These are phyloP conservation scores for Mariannaea sp. DNA, from an alignment of 2,329 filamentous ascomycete genomes.

Conservation along the genomic window DNA sequence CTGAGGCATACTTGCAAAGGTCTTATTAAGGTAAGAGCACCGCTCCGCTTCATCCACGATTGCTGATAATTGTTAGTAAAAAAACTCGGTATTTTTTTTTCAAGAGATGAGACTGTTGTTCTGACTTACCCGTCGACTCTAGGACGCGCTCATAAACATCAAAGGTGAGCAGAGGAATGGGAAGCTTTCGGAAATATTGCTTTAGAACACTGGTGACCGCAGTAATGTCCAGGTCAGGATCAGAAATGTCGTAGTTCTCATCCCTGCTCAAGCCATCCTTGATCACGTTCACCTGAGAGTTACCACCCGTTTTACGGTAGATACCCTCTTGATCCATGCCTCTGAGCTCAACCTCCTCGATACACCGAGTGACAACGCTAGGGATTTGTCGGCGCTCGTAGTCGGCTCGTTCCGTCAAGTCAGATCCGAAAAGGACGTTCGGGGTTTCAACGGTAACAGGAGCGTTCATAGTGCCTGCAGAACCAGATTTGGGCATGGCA, in stretches of 20 bases:
- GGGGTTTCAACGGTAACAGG: slow-evolving; percentile 57
- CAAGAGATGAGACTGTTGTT: background rate
- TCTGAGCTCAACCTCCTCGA: slow-evolving; percentile 92
- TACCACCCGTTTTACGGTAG: slow-evolving; percentile 95
- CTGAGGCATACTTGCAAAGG: slow-evolving; percentile 78
- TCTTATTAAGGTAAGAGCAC: slow-evolving; percentile 71
- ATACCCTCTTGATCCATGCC: slow-evolving; percentile 98
- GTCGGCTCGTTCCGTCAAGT: slow-evolving; percentile 82
- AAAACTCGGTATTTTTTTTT: background rate
- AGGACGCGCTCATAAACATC: slow-evolving; percentile 90
- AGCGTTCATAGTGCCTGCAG: slow-evolving; percentile 47
- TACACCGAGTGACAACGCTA: slow-evolving; percentile 87
- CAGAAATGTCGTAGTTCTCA: slow-evolving; percentile 88
- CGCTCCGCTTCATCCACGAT: slow-evolving; percentile 70
- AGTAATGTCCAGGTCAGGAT: slow-evolving; percentile 92
- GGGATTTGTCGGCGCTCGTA: slow-evolving; percentile 90
- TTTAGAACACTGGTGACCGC: slow-evolving; percentile 95
- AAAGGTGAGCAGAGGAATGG: slow-evolving; percentile 86
- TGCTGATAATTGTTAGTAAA: slow-evolving; percentile 50
- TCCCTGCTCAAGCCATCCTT: slow-evolving; percentile 89
- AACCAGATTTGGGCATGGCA: slow-evolving; percentile 57
- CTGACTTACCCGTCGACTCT: slow-evolving; percentile 73
- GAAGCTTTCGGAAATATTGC: slow-evolving; percentile 95
- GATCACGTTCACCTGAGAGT: slow-evolving; percentile 86
- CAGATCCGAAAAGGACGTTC: slow-evolving; percentile 80